Conservation (phyloP, 148 eudicot genomes). For the Vaccinium corymbosum region DNA sequence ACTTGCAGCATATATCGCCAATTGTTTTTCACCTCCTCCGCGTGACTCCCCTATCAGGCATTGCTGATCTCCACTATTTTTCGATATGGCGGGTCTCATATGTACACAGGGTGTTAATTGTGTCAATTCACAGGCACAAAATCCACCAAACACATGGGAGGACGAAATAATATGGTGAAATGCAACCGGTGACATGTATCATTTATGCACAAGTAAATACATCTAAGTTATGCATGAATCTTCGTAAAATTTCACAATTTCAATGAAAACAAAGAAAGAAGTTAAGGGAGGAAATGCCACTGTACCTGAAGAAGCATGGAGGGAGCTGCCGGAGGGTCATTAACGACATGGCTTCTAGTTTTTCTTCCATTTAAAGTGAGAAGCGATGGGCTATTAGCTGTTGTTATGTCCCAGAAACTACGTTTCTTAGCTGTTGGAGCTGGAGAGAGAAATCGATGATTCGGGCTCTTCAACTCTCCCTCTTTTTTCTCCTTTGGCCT, state of each 20-base stretch:
- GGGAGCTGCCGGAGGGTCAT: constrained; percentile 46
- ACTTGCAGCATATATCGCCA: background rate
- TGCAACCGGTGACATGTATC: background rate
- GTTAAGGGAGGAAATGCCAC: background rate
- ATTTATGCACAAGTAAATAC: background rate
- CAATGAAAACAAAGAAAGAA: background rate
- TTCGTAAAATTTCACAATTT: background rate
- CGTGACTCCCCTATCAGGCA: background rate
- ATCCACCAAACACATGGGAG: background rate
- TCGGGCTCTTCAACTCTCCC: constrained; percentile 53
- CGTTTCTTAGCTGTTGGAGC: constrained; percentile 69
- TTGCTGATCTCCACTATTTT: background rate
- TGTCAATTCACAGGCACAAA: background rate
- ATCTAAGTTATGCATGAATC: background rate
- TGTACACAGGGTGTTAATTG: background rate
- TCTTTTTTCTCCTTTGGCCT: constrained; percentile 40
- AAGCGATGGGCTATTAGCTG: constrained; percentile 79
- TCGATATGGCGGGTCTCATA: background rate
- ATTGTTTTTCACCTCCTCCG: background rate
- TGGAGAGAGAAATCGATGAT: constrained; percentile 63
- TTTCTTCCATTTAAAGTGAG: constrained; percentile 60
- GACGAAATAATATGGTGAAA: background rate
- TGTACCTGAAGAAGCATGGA: constrained; percentile 91
- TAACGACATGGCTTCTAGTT: constrained; percentile 60
- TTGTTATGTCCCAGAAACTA: constrained; percentile 82